Percentiles rank a stretch among this genome's conserved stretches.
Conservation (phyloP, 768 basidiomycete genomes). For the Pholiota conissans region DNA sequence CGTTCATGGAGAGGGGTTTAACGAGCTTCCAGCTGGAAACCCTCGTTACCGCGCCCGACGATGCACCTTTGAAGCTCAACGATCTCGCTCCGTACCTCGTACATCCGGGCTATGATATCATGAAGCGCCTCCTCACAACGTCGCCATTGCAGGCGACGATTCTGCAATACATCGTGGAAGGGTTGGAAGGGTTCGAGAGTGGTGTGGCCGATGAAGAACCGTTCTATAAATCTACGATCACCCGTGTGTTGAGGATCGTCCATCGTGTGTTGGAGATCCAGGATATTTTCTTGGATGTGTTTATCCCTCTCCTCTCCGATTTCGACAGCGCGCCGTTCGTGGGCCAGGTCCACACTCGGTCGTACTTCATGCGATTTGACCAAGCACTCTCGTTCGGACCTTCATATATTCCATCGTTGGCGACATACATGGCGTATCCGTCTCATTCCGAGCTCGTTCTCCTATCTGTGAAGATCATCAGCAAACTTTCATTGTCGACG, state of each 20-base stretch:
- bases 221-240: conserved; percentile 71
- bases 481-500: conserved; percentile 62
- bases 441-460: conserved; percentile 72
- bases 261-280: conserved; percentile 83
- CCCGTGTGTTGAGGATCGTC: conserved; percentile 80
- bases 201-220: conserved; percentile 68
- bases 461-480: conserved; percentile 77
- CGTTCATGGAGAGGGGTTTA: conserved; percentile 82
- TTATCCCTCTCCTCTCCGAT: conserved; percentile 75
- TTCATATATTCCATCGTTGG: conserved; percentile 78
- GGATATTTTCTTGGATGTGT: conserved; percentile 85
- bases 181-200: conserved; percentile 74
- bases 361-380: conserved; percentile 73
- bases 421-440: conserved; percentile 74
- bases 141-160: conserved; percentile 72
- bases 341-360: conserved; percentile 59
- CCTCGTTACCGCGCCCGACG: conserved; percentile 59
- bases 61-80: conserved; percentile 51
- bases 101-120: conserved; percentile 88
- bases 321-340: conserved; percentile 49
- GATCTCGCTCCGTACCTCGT: conserved; percentile 53
- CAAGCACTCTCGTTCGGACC: conserved; percentile 70
- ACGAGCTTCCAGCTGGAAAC: conserved; percentile 81
- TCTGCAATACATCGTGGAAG: conserved; percentile 80
- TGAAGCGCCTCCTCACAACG: conserved; percentile 74